Percentiles rank a stretch among this genome's conserved stretches.
These are phyloP conservation scores for barrel medic (Medicago truncatula) DNA, from an alignment of 306 rosid genomes.

Conservation along the genomic window DNA sequence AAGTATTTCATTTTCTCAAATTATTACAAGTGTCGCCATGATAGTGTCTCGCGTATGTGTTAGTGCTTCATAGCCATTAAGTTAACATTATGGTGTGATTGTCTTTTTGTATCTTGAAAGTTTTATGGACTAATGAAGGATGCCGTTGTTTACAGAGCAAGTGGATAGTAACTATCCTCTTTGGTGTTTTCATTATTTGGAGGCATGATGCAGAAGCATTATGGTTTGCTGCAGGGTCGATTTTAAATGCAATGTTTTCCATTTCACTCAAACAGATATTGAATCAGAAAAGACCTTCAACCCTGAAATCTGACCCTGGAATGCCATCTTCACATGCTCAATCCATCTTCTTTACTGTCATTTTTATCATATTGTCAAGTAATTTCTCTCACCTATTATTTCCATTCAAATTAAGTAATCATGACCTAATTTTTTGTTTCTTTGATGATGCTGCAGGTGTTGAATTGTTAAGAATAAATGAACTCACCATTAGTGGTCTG, in stretches of 20 bases:
- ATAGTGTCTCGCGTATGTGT: no score
- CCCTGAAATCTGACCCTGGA: slow-evolving; percentile 81
- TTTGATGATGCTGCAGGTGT: slow-evolving; percentile 58
- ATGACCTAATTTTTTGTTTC: slow-evolving; percentile 31
- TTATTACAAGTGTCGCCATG: background rate
- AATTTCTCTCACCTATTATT: slow-evolving; percentile 46
- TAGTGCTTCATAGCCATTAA: background rate
- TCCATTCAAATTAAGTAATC: background rate
- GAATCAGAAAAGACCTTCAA: slow-evolving; percentile 88
- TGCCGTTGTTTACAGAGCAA: slow-evolving; percentile 69
- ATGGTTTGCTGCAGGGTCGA: slow-evolving; percentile 77
- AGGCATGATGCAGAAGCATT: slow-evolving; percentile 84
- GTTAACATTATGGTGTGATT: background rate
- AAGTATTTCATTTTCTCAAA: no score
- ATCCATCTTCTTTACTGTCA: slow-evolving; percentile 68
- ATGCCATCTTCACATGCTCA: slow-evolving; percentile 97
- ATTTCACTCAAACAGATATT: slow-evolving; percentile 61
- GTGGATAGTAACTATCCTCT: slow-evolving; percentile 69
- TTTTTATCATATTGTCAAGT: slow-evolving; percentile 65
- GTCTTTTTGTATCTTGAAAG: background rate
- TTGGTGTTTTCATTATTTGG: slow-evolving; percentile 68
- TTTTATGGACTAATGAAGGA: background rate
- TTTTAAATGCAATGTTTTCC: slow-evolving; percentile 66
- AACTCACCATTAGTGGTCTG: slow-evolving; percentile 53
- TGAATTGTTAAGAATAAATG: slow-evolving; percentile 76